Conservation (phyloP, 345 rosid species). For the Syzygium oleosum region DNA sequence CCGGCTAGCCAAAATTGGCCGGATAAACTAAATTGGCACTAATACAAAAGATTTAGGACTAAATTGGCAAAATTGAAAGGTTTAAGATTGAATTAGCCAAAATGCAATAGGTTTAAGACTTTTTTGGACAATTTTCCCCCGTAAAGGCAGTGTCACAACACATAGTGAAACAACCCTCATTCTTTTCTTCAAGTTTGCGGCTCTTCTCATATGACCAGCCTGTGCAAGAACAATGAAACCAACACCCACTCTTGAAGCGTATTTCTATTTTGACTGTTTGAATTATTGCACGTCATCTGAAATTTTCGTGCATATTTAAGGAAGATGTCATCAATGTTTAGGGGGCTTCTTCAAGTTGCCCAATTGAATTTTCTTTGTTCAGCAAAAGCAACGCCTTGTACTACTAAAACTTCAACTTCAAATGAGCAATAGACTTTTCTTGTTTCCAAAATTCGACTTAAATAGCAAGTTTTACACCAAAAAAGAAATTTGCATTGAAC, state of each 20-base stretch:
- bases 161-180: background rate
- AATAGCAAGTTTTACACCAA: background rate
- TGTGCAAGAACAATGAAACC: background rate
- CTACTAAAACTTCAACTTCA: background rate
- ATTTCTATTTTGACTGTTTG: background rate
- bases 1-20: too few species aligned
- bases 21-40: too few species aligned
- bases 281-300: background rate
- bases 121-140: too few species aligned
- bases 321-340: background rate
- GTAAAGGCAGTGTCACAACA: background rate
- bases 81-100: too few species aligned
- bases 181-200: too few species aligned
- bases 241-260: background rate
- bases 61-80: too few species aligned
- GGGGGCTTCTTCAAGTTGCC: background rate
- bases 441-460: background rate
- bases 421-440: background rate
- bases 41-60: too few species aligned
- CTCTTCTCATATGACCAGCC: background rate
- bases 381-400: background rate
- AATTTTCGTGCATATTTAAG: background rate
- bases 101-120: too few species aligned
- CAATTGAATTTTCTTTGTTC: background rate
- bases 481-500: background rate